Percentiles rank a stretch among this genome's conserved stretches.
Evolutionary conservation across 2,329 filamentous ascomycete genomes (phyloP).

Genomic region (Metarhizium anisopliae): DNA sequence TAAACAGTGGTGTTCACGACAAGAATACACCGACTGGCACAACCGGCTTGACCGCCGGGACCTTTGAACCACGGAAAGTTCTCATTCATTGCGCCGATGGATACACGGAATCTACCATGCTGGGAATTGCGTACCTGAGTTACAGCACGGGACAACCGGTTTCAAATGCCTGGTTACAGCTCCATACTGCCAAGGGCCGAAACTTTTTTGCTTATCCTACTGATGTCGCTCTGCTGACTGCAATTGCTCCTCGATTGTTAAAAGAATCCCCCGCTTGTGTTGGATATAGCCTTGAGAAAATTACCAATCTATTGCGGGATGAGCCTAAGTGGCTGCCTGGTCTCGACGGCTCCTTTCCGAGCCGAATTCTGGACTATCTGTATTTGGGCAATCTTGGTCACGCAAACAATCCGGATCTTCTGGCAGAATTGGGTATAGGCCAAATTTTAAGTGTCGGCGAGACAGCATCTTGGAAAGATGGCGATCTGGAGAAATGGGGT

Average conservation of each 20-base stretch:
- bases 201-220: slow-evolving; percentile 97
- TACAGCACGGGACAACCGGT: slow-evolving; percentile 76
- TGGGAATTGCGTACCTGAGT: slow-evolving; percentile 87
- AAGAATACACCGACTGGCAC: not conserved
- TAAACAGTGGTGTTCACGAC: slow-evolving; percentile 18
- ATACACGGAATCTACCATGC: slow-evolving; percentile 87
- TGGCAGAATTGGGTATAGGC: slow-evolving; percentile 71
- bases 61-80: slow-evolving; percentile 50
- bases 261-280: slow-evolving; percentile 53
- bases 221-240: slow-evolving; percentile 74
- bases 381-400: slow-evolving; percentile 91
- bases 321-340: slow-evolving; percentile 74
- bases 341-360: slow-evolving; percentile 86
- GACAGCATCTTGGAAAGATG: slow-evolving; percentile 69
- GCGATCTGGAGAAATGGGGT: slow-evolving; percentile 64
- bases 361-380: slow-evolving; percentile 84
- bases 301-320: slow-evolving; percentile 41
- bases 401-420: slow-evolving; percentile 83
- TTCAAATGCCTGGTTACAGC: slow-evolving; percentile 75
- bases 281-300: slow-evolving; percentile 41
- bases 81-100: slow-evolving; percentile 92
- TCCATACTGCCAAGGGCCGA: slow-evolving; percentile 71
- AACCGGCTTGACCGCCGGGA: slow-evolving; percentile 9
- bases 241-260: slow-evolving; percentile 67
- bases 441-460: slow-evolving; percentile 92